phyloP scores from a whole-genome alignment of 129 eudicot species.

The Ambrosia trifida region DNA sequence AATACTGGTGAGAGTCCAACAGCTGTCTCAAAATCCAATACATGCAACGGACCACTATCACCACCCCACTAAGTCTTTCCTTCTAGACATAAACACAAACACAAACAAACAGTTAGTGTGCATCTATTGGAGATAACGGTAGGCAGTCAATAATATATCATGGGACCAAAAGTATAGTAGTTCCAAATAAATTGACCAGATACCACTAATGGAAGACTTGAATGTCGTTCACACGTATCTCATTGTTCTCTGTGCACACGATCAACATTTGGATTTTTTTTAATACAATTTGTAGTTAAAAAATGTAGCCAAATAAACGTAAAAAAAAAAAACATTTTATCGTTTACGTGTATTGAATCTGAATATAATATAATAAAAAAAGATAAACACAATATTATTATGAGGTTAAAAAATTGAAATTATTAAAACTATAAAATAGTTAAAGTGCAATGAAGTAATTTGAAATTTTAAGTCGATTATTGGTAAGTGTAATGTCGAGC shows the following conservation, averaged over 20 bases:
- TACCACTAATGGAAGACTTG: slow-evolving; percentile 2
- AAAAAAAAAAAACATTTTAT: no score
- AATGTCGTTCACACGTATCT: background rate
- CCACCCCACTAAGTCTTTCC: background rate
- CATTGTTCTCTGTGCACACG: background rate
- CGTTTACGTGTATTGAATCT: no score
- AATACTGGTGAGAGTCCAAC: slow-evolving; percentile 2
- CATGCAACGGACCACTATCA: background rate
- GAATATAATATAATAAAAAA: no score
- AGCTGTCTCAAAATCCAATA: background rate
- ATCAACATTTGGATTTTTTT: background rate
- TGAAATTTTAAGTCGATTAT: no score
- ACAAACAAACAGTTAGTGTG: background rate
- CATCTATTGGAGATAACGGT: background rate
- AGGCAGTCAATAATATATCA: background rate
- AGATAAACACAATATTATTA: no score
- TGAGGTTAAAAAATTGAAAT: no score
- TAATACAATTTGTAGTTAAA: no score
- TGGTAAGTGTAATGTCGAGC: no score
- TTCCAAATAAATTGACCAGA: background rate
- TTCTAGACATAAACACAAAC: slow-evolving; percentile 17
- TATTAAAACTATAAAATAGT: no score
- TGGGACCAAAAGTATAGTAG: background rate
- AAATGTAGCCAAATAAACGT: no score
- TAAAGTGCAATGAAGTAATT: no score